phyloP scores from a whole-genome alignment of 495 filamentous ascomycete species.

The Aspergillus homomorphus region DNA sequence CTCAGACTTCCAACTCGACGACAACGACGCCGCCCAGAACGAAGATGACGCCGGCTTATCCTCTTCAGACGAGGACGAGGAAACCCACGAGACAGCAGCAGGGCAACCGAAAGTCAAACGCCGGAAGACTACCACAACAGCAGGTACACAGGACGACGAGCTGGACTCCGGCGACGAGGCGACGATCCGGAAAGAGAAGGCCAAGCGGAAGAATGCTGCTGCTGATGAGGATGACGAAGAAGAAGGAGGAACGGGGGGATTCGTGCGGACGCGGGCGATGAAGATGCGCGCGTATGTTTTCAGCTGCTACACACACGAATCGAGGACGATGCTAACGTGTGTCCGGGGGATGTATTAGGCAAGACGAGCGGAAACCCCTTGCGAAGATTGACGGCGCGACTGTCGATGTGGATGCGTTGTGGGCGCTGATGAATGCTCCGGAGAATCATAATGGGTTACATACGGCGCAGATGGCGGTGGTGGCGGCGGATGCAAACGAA shows the following conservation, averaged over 20 bases:
- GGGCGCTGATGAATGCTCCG: constrained; percentile 70
- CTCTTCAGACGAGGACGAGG: constrained; percentile 29
- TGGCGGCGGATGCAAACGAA: no score
- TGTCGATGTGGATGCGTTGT: constrained; percentile 84
- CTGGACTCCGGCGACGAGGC: constrained; percentile 75
- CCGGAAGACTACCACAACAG: constrained; percentile 33
- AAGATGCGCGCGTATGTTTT: constrained; percentile 54
- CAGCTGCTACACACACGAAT: not conserved
- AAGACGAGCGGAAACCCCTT: constrained; percentile 59
- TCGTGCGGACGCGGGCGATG: constrained; percentile 79
- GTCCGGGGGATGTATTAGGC: not conserved
- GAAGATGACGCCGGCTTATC: constrained; percentile 31
- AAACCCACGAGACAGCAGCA: constrained; percentile 27
- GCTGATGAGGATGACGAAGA: constrained; percentile 47
- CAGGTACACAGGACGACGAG: constrained; percentile 32
- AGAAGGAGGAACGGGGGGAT: constrained; percentile 68
- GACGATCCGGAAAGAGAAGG: constrained; percentile 60
- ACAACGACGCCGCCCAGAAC: constrained; percentile 49
- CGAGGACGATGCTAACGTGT: not conserved
- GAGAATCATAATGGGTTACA: constrained; percentile 18
- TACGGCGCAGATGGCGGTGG: constrained; percentile 17
- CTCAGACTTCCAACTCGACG: constrained; percentile 67
- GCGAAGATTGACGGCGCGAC: constrained; percentile 67
- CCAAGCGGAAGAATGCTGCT: constrained; percentile 53
- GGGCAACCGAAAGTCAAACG: constrained; percentile 23